Evolutionary conservation across 179 eudicot genomes (phyloP), one percentile per base, ranked within the genome.

Genomic region (Corrigiola litoralis): DNA sequence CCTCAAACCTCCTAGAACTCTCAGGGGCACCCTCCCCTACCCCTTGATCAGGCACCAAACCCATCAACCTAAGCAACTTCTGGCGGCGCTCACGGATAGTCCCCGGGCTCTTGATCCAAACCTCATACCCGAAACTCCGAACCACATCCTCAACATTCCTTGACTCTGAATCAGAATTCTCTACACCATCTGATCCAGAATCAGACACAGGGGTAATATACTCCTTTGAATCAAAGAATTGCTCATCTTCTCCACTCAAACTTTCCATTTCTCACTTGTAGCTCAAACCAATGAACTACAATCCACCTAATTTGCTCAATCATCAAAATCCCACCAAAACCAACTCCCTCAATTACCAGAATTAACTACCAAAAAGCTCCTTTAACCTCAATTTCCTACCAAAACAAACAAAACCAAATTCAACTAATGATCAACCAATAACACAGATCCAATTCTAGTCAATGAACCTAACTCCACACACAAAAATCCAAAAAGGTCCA

Each of bases 221-320:
- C 20, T 81, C 92, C 45, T 80, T 72, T 5, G 88, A 36, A 65
- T 92, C 98, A 71, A 79, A 87, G 72, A 83, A 92, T 18, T 76
- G 75, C 32, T 85, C 96, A 49, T 81, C 90, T 54, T 79, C 82
- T 66, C 75, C 82, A 63, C 70, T 67, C 4, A 66, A 5, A 67
- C 73, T 72, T 10, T 67, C 70, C 82, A 78, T 78, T 20, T 66
- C 44, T 28, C 40, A 38, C 34, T 56, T 71, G 62, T n/a, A 61
- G 63, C 57, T 66, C 71, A 69, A 51, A 55, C 75, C 59, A 66
- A 53, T 61, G 54, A 74, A 57, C 68, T 61, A 73, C 61, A 68
- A 54, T 33, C 41, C 29, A 65, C 63, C 61, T 57, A 70, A 40
- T 24, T 59, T 37, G 33, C 55, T 49, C 70, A 69, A 75, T 25